Conservation (phyloP, 768 basidiomycete genomes). For the Trametes maxima region DNA sequence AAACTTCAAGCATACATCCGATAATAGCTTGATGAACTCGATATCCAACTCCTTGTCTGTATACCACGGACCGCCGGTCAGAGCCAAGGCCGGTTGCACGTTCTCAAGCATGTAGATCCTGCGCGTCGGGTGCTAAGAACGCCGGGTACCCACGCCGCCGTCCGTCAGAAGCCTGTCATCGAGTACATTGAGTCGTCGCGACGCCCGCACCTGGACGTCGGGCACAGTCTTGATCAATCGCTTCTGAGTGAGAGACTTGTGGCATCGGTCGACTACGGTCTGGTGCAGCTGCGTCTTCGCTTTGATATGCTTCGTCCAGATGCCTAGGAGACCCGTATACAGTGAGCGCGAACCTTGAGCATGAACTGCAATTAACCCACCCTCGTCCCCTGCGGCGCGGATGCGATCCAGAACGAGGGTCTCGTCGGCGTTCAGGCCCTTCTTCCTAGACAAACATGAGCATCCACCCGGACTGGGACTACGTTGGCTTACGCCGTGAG, state of each 20-base stretch:
- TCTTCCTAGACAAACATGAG: slow-evolving; percentile 53
- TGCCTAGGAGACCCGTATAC: slow-evolving; percentile 50
- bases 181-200: not conserved
- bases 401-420: slow-evolving; percentile 82
- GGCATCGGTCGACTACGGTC: slow-evolving; percentile 81
- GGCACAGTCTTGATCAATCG: slow-evolving; percentile 88
- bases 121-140: slow-evolving; percentile 79
- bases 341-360: not conserved
- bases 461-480: no score
- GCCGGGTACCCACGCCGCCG: no score
- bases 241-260: slow-evolving; percentile 84
- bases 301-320: slow-evolving; percentile 92
- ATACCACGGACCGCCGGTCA: slow-evolving; percentile 98
- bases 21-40: slow-evolving; percentile 84
- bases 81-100: slow-evolving; percentile 82
- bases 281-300: slow-evolving; percentile 87
- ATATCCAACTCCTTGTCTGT: slow-evolving; percentile 94
- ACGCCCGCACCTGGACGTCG: slow-evolving; percentile 13
- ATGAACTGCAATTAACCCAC: slow-evolving; percentile 38
- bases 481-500: slow-evolving; percentile 24
- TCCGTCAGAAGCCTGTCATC: not conserved
- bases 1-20: slow-evolving; percentile 72
- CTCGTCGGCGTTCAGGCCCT: slow-evolving; percentile 81
- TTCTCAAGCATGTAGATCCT: slow-evolving; percentile 93
- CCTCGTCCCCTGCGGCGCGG: slow-evolving; percentile 76